phyloP scores from a whole-genome alignment of 345 rosid genomes.

The Laguncularia racemosa region DNA sequence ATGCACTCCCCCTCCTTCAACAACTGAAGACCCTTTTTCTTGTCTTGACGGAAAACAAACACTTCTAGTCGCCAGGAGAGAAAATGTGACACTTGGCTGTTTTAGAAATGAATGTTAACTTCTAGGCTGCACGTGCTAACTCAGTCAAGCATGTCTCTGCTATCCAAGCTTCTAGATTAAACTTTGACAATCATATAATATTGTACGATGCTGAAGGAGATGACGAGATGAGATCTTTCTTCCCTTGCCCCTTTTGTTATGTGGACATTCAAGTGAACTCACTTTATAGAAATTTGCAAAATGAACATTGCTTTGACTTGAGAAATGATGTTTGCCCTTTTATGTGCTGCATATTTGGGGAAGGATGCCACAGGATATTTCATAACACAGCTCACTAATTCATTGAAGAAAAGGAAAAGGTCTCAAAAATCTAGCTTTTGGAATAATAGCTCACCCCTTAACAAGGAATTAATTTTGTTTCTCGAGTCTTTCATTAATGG shows the following conservation, averaged over 20 bases:
- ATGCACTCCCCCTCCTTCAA: background rate
- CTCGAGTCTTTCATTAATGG: conserved; percentile 25
- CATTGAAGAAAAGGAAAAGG: conserved; percentile 45
- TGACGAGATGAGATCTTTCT: conserved; percentile 33
- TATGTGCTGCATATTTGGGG: conserved; percentile 58
- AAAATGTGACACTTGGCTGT: too few species aligned
- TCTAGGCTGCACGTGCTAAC: conserved; percentile 29
- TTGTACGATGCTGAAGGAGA: conserved; percentile 25
- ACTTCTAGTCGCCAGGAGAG: background rate
- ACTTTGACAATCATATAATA: conserved; percentile 11
- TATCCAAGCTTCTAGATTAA: conserved; percentile 22
- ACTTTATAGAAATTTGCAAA: conserved; percentile 43
- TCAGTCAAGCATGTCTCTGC: conserved; percentile 31
- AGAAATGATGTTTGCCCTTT: conserved; percentile 51
- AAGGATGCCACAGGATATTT: conserved; percentile 50
- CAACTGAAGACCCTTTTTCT: background rate
- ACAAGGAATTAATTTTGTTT: conserved; percentile 39
- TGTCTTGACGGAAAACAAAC: conserved; percentile 8
- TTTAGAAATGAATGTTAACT: conserved; percentile 32
- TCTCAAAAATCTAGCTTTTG: conserved; percentile 23
- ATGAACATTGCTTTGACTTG: conserved; percentile 56
- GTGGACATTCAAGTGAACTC: conserved; percentile 35
- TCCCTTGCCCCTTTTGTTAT: conserved; percentile 54
- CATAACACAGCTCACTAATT: conserved; percentile 40
- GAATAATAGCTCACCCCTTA: conserved; percentile 30